These are phyloP conservation scores for Exserohilum turcica DNA, from an alignment of 2,329 filamentous ascomycete species.

Conservation along the genomic window DNA sequence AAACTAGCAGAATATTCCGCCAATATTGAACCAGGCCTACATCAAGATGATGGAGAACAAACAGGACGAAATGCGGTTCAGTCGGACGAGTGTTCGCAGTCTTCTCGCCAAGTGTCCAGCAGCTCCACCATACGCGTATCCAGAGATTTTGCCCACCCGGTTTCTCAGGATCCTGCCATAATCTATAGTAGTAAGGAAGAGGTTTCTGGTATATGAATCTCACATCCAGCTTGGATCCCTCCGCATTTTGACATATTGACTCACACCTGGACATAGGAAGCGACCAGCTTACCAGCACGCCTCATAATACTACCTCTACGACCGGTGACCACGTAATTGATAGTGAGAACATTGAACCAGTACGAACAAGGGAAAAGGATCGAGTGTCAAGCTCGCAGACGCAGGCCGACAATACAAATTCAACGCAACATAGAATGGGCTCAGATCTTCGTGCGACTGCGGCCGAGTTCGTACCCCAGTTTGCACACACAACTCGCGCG, in stretches of 20 bases:
- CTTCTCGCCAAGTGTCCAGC: slow-evolving; percentile 15
- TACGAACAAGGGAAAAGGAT: slow-evolving; percentile 14
- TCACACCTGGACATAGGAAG: slow-evolving; percentile 17
- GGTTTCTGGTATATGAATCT: slow-evolving; percentile 22
- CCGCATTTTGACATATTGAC: slow-evolving; percentile 15
- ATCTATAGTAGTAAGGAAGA: slow-evolving; percentile 20
- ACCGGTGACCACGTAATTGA: background rate
- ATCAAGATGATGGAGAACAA: background rate
- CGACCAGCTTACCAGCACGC: background rate
- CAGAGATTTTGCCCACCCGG: slow-evolving; percentile 5
- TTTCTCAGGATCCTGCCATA: slow-evolving; percentile 20
- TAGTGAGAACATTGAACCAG: background rate
- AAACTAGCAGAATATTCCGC: background rate
- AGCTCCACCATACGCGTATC: slow-evolving; percentile 22
- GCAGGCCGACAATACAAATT: slow-evolving; percentile 18
- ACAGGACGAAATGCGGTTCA: background rate
- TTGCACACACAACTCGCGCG: background rate
- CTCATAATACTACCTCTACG: background rate
- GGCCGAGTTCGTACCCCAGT: slow-evolving; percentile 35
- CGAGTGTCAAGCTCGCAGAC: slow-evolving; percentile 3
- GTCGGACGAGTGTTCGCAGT: no score
- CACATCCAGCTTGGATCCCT: background rate
- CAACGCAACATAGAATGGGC: slow-evolving; percentile 19
- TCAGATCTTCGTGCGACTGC: slow-evolving; percentile 42
- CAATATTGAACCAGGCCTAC: background rate